Base-by-base conservation (phyloP, 306 rosid genomes). In the Prunus mume region DNA sequence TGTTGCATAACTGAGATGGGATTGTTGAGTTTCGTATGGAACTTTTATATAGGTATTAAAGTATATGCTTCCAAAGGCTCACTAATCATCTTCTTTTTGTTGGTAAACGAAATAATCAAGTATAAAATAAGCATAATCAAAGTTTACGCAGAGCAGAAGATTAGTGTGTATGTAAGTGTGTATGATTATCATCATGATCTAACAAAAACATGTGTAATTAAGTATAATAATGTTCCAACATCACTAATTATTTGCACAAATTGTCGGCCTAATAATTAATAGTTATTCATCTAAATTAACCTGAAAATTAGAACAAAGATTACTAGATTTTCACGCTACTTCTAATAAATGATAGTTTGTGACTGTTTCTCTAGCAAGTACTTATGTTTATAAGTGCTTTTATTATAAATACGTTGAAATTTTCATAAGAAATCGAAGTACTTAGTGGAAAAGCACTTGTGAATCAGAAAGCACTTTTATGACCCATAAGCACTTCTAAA, bases 301-400 rank as follows among this genome's bases (percentile, higher is more conserved):
- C 17, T 7, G 68, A 63, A 61, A 2, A 30, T 24, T 46, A 57
- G 61, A 49, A 11, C 25, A 51, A 60, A 78, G 74, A 83, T 65
- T 49, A 25, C 86, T 32, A 38, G 68, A 78, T 61, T 69, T 70
- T 57, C 80, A 83, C 49, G 78, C 83, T 64, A 57, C 43, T 64
- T 13, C 28, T 64, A 9, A 45, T 69, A 49, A 78, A 74, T 83
- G 70, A 83, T 74, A 30, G 30, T 34, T 6, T 34, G 43, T 2
- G 7, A 34, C 0, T 34, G 2, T 0, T 34, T 34, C 2, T 34
- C 43, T 1, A 1, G 43, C 2, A 34, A 34, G 0, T 0, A 34
- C 43, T 34, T 34, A 34, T 34, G 9, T 0, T 34, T 6, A 6
- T 34, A 6, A 34, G 2, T 2, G 2, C 9, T 34, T 34, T 34